Evolutionary conservation across 78 protist species (phyloP), one percentile per base, ranked within the genome.

Genomic region (Dictyostelium citrinum): DNA sequence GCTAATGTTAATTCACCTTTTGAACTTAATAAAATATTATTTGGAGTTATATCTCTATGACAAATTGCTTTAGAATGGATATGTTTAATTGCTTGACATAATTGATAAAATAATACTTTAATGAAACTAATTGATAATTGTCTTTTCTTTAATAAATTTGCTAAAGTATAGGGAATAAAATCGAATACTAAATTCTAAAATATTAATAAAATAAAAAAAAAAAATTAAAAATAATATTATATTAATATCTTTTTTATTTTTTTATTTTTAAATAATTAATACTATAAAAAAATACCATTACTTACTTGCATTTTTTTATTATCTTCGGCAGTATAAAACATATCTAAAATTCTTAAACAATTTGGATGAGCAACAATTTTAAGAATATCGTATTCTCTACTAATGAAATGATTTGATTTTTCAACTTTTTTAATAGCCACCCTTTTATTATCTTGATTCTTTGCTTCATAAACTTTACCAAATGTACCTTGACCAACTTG

Each of bases 401-500:
- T 43, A 8, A 88, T 88, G 58, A 88, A 88, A 43, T 80, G 82
- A 27, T 74, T 88, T 14, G 97, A 83, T 75, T 91, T 91, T 79
- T 75, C 74, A 22, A 99, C 99, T 84, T 99, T 98, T 95, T 99
- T 99, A 68, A 99, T 97, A 31, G 99, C 99, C 1, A 79, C 82
- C 58, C 98, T 98, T 35, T 95, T 92, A 5, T 97, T 90, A 14
- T 94, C 98, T 7, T 24, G 81, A 22, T 91, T 82, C 10, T 58
- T 83, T 0, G 99, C 99, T 49, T 91, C 93, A 76, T 94, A 98
- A 11, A 99, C 99, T 29, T 96, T 97, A 9, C 99, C 99, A 60
- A 99, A 99, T 22, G 99, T 97, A 33, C 99, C 99, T n/a, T 96
- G 96, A 5, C 99, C 99, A 41, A 99, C 97, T 3, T 93, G 70